phyloP scores from a whole-genome alignment of 2,329 filamentous ascomycete species.

The Alternaria atra region DNA sequence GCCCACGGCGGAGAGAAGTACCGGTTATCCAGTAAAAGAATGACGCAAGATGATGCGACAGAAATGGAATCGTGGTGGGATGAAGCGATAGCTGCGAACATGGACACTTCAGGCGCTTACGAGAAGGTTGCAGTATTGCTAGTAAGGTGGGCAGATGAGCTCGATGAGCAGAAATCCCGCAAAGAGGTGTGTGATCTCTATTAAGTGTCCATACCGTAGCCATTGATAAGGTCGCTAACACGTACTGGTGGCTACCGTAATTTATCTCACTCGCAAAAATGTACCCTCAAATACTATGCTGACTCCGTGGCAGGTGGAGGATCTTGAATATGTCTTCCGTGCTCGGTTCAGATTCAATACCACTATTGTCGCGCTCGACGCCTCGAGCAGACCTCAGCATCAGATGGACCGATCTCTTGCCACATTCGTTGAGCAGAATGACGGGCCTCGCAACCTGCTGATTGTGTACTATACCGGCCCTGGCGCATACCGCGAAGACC shows the following conservation, averaged over 20 bases:
- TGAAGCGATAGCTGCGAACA: background rate
- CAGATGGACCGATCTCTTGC: background rate
- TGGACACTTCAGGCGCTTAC: background rate
- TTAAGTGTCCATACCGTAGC: no score
- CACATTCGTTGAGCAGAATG: background rate
- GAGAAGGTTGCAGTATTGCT: background rate
- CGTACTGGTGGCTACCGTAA: no score
- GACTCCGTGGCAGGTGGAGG: background rate
- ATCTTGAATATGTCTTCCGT: background rate
- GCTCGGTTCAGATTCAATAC: fast-evolving
- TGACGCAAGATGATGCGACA: fast-evolving
- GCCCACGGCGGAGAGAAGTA: no score
- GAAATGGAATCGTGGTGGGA: background rate
- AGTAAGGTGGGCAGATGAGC: background rate
- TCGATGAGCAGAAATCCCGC: background rate
- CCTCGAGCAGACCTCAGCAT: background rate
- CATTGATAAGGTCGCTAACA: no score
- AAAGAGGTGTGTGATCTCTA: background rate
- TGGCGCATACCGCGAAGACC: fast-evolving
- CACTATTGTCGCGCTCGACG: background rate
- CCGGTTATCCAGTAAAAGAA: no score
- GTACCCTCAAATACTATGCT: background rate
- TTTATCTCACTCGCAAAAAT: no score
- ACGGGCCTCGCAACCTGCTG: background rate
- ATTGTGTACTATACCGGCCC: background rate